Evolutionary conservation across 1,139 yeast genomes (phyloP).

Genomic region (Saccharomyces pastorianus): DNA sequence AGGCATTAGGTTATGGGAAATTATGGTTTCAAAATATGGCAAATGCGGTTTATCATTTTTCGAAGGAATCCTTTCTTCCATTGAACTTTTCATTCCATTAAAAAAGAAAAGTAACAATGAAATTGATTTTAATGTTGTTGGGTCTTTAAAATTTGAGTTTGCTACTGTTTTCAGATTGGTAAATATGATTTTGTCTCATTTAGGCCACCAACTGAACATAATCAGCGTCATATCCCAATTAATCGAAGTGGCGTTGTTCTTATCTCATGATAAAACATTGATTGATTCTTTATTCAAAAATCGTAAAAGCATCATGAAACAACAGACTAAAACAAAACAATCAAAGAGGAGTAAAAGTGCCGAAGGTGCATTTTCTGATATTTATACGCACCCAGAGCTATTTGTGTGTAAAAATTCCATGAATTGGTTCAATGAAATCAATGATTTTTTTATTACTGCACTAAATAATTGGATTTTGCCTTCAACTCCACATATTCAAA

Average conservation of each 20-base stretch:
- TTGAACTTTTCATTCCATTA: conserved; percentile 50
- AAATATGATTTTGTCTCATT: conserved; percentile 12
- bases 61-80: conserved; percentile 39
- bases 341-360: conserved; percentile 27
- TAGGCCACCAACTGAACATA: conserved; percentile 31
- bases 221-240: conserved; percentile 31
- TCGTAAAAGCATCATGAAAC: conserved; percentile 9
- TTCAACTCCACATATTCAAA: conserved; percentile 53
- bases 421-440: conserved; percentile 35
- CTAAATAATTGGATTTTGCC: conserved; percentile 47
- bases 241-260: conserved; percentile 30
- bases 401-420: conserved; percentile 41
- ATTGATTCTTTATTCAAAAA: conserved; percentile 22
- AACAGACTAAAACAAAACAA: conserved; percentile 8
- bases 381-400: conserved; percentile 58
- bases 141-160: conserved; percentile 21
- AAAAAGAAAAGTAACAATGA: conserved; percentile 20
- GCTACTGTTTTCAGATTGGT: conserved; percentile 16
- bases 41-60: conserved; percentile 45
- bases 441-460: conserved; percentile 43
- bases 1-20: conserved; percentile 38
- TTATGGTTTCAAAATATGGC: conserved; percentile 36
- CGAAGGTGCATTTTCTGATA: conserved; percentile 49
- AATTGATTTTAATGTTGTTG: conserved; percentile 29
- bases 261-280: conserved; percentile 30